These are phyloP conservation scores for Hypoxylon fragiforme DNA, from an alignment of 495 filamentous ascomycete species.

Conservation along the genomic window DNA sequence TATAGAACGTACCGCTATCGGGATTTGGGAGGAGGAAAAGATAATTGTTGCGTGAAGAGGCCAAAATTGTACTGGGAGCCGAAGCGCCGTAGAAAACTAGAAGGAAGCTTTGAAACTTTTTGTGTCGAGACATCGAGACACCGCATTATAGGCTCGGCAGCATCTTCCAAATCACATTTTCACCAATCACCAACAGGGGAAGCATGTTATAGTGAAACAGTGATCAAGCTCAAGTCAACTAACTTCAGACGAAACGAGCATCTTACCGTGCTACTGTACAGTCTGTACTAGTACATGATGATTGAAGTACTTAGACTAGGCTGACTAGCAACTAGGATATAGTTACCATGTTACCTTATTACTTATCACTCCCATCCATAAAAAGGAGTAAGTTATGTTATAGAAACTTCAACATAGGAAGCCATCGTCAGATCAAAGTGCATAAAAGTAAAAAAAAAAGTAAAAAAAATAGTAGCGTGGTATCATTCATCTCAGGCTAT, in stretches of 20 bases:
- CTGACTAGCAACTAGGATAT: too few relatives aligned
- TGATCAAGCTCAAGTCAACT: slow-evolving; percentile 8
- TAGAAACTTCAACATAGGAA: slow-evolving; percentile 6
- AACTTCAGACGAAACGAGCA: slow-evolving; percentile 24
- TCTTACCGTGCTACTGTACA: slow-evolving; percentile 14
- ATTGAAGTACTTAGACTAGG: too few relatives aligned
- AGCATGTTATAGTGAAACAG: slow-evolving; percentile 29
- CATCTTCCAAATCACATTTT: slow-evolving; percentile 24
- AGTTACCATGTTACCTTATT: too few relatives aligned
- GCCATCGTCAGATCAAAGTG: slow-evolving; percentile 4
- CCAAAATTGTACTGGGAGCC: too few relatives aligned
- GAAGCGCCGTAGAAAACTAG: slow-evolving; percentile 6
- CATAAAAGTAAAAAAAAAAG: too few relatives aligned
- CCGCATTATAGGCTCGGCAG: slow-evolving; percentile 9
- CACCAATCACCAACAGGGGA: slow-evolving; percentile 24
- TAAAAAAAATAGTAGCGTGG: slow-evolving; percentile 15
- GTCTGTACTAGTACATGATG: too few relatives aligned
- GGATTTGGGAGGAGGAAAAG: too few relatives aligned
- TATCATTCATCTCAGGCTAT: slow-evolving; percentile 28
- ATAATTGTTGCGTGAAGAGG: too few relatives aligned
- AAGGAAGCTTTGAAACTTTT: slow-evolving; percentile 23
- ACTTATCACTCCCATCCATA: too few relatives aligned
- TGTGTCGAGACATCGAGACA: slow-evolving; percentile 21
- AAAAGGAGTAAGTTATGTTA: too few relatives aligned
- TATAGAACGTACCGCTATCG: slow-evolving; percentile 17